These are phyloP conservation scores for Penicillium oxalicum DNA, from an alignment of 2,329 filamentous ascomycete genomes.

Conservation along the genomic window DNA sequence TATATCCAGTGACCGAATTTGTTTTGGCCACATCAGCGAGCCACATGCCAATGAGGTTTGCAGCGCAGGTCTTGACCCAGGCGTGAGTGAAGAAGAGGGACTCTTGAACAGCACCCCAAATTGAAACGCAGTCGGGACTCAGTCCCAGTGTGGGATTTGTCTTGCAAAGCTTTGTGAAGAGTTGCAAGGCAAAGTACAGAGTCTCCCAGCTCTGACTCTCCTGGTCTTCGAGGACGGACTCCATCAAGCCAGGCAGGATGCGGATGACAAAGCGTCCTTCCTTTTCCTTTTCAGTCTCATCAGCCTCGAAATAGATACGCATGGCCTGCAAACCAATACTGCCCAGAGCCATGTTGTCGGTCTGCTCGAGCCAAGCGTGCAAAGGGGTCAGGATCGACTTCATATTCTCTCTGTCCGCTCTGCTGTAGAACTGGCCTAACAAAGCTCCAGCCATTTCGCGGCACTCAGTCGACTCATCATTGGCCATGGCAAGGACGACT, in stretches of 20 bases:
- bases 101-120: constrained; percentile 66
- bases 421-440: constrained; percentile 72
- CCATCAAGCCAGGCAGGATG: constrained; percentile 52
- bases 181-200: constrained; percentile 65
- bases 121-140: constrained; percentile 50
- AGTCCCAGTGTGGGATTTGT: constrained; percentile 61
- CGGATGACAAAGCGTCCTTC: constrained; percentile 58
- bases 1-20: constrained; percentile 49
- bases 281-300: constrained; percentile 58
- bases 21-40: constrained; percentile 70
- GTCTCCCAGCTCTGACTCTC: constrained; percentile 60
- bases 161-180: constrained; percentile 62
- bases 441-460: constrained; percentile 73
- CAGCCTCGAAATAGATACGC: constrained; percentile 71
- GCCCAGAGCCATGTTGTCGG: constrained; percentile 64
- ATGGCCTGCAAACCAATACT: constrained; percentile 75
- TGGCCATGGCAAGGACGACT: constrained; percentile 75
- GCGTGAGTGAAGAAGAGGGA: constrained; percentile 67
- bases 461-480: constrained; percentile 83
- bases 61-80: constrained; percentile 69
- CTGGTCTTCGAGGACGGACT: constrained; percentile 44
- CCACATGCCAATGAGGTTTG: constrained; percentile 68
- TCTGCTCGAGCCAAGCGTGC: constrained; percentile 68
- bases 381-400: constrained; percentile 66
- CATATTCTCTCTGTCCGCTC: constrained; percentile 66